These are phyloP conservation scores for Pneumocystis wakefieldiae DNA, from an alignment of 1,139 yeast species.

Conservation along the genomic window DNA sequence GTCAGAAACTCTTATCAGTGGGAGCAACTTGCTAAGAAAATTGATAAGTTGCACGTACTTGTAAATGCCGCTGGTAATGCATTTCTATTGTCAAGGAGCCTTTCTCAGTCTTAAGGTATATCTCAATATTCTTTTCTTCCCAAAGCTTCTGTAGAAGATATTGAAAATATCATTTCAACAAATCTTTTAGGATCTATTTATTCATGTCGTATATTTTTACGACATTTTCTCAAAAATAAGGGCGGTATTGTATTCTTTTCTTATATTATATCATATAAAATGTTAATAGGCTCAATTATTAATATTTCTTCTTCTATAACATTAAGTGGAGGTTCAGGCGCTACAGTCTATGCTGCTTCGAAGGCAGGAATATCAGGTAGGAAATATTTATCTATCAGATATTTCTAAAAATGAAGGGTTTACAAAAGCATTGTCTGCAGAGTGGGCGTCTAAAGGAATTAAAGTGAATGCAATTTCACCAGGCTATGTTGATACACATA, in stretches of 20 bases:
- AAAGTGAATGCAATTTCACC: constrained; percentile 58
- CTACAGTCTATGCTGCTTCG: constrained; percentile 62
- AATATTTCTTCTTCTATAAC: constrained; percentile 68
- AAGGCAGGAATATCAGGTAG: constrained; percentile 46
- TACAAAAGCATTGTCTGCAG: constrained; percentile 47
- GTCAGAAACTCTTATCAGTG: constrained; percentile 8
- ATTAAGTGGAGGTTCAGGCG: constrained; percentile 36
- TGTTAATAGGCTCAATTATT: constrained; percentile 30
- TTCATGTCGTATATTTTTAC: constrained; percentile 33
- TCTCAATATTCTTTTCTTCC: constrained; percentile 47
- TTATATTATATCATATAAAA: constrained; percentile 35
- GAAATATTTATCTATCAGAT: neutral
- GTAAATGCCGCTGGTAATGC: constrained; percentile 16
- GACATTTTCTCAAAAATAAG: constrained; percentile 4
- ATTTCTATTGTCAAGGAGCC: neutral
- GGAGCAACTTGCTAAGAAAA: neutral
- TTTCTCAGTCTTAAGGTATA: constrained; percentile 33
- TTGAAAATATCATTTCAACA: constrained; percentile 37
- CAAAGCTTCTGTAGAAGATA: constrained; percentile 30
- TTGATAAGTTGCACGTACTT: constrained; percentile 12
- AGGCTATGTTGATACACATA: constrained; percentile 66
- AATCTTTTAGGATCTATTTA: constrained; percentile 57
- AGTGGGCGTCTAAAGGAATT: constrained; percentile 36
- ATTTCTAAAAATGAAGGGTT: constrained; percentile 36
- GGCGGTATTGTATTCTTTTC: neutral